Evolutionary conservation across 768 basidiomycete genomes (phyloP), one percentile per base, ranked within the genome.

Genomic region (Pleurotus djamor): DNA sequence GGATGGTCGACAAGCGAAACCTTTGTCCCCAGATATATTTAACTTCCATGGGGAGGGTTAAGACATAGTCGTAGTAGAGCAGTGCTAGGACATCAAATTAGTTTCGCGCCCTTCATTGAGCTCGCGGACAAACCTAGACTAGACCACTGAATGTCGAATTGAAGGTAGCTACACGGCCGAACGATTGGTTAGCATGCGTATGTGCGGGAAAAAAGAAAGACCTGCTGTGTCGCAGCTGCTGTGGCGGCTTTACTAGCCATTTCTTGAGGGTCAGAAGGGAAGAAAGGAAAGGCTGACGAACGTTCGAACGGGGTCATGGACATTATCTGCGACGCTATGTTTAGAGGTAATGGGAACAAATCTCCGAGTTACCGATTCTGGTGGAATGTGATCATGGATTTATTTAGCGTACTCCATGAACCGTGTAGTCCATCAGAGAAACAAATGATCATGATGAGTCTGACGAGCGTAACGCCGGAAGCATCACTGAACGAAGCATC

Each of bases 21-120:
- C 61, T 65, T 9, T 64, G 48, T 13, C 49, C 45, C 74, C 74
- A 74, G 12, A 76, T 65, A 50, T 74, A 72, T 35, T 67, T 57
- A 34, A 76, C 64, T 52, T 75, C 72, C 52, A 61, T 60, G 2
- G 67, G 63, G 41, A 75, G 68, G 0, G 73, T 74, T 21, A 75
- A 60, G 33, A 64, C 62, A 48, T 71, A 75, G 55, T 75, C 74
- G 45, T 71, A 75, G 52, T 66, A 75, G 3, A 75, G 44, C 0
- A 74, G 56, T 2, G 68, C 72, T 71, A 49, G n/a, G 41, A 43
- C 10, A 14, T 10, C 21, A 51, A 51, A 34, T 9, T 17, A 12
- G 32, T 32, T 34, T 28, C 14, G 4, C n/a, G 17, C 34, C 16
- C 28, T 14, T n/a, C 28, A 33, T 33, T 10, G 17, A 10, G 28